Base-by-base conservation (phyloP, 2,329 filamentous ascomycete genomes). In the Colletotrichum higginsianum region DNA sequence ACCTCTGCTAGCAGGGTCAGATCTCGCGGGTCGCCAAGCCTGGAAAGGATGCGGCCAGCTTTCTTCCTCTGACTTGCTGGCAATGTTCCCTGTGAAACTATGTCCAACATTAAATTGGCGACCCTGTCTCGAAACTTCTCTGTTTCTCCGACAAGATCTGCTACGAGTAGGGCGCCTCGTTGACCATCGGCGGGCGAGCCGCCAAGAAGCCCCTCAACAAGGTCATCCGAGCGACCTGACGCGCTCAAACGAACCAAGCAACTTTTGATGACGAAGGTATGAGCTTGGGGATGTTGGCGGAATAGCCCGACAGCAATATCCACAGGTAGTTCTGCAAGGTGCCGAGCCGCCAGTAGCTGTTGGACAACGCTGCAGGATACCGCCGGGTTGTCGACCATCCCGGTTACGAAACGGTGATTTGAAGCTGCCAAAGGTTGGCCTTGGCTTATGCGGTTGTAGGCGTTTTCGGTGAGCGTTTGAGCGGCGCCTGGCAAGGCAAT, bases 1-100 rank as follows among this genome's bases (percentile, higher is more conserved):
- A 66, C 16, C 11, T 44, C 38, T 30, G 55, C 47, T 21, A 70
- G 67, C 2, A 18, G 40, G 15, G 53, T 21, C 12, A 70, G 47
- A 50, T 70, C 55, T 44, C 67, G 67, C 3, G 67, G 67, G 30
- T 66, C 67, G 11, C 46, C 67, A 6, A 55, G 42, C 9, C 16
- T 35, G 7, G 62, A 70, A 23, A 66, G 62, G 0, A 70, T 16
- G 9, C 62, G 62, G 11, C 67, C 67, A 3, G 67, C 55, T 47
- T 30, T 47, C 6, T 55, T 40, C 2, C 67, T 46, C 18, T 70
- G 55, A n/a, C 4, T 44, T 0, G 55, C 30, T 2, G 40, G 49
- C 15, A 61, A 35, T 0, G 4, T 18, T 11, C 47, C 49, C 1
- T 49, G 12, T 5, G 47, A 9, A 3, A 66, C 30, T 8, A 61